Base-by-base conservation (phyloP, 768 basidiomycete species). In the Coprinopsis sp. region DNA sequence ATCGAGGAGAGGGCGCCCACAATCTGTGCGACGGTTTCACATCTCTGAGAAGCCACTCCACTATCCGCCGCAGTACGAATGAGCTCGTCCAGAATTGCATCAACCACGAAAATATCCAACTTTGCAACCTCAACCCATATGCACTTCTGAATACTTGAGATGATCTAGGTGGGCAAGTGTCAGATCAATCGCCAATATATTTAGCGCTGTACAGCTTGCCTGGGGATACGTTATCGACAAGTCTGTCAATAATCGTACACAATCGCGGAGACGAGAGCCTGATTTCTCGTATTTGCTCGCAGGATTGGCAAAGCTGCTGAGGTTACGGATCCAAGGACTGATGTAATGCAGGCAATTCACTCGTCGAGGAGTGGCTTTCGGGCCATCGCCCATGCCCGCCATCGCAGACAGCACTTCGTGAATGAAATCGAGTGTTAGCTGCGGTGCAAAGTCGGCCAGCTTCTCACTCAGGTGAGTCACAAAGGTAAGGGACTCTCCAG, bases 291-390 rank as follows among this genome's bases (percentile, higher is more conserved):
- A 87, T 25, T 85, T 67, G 52, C 75, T 75, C 2, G 81, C 77
- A 1, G 90, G 82, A 54, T 84, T 84, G 22, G 78, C 76, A 52
- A 88, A 93, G 12, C 70, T 63, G 2, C 77, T 71, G 2, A 96
- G 70, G 56, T 94, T 93, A 60, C 77, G 82, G 33, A 95, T 77
- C 93, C 92, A 96, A 3, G 93, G 91, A 31, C 77, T 80, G 72
- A 95, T 74, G 58, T 91, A 93, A 49, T 86, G 81, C 18, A 94
- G 61, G 56, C 84, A 91, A 50, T 75, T 78, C 31, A 88, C 79
- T 30, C 83, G 81, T 38, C 86, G 83, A 1, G 65, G 73, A 57
- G 59, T 52, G 2, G 56, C 59, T 4, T 58, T 49, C 52, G n/a
- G n/a, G n/a, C n/a, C n/a, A n/a, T 67, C 66, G 50, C 60, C 73